phyloP scores from a whole-genome alignment of 345 rosid species.

The Gossypioides kirkii region DNA sequence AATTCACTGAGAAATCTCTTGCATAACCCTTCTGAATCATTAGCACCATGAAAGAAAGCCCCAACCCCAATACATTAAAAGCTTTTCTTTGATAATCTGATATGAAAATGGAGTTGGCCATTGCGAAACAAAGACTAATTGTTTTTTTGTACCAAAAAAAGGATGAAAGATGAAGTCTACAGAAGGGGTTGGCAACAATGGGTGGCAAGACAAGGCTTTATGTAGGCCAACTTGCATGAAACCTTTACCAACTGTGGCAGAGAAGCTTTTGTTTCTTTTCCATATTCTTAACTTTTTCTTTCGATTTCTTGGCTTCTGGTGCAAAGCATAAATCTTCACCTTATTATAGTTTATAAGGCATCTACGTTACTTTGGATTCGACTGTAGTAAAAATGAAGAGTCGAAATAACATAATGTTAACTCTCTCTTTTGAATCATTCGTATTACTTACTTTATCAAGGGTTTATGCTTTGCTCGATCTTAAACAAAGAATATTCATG shows the following conservation, averaged over 20 bases:
- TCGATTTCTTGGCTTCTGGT: not conserved
- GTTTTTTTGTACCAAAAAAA: too few species aligned
- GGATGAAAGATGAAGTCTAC: not conserved
- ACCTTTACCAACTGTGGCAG: not conserved
- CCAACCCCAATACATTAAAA: constrained; percentile 27
- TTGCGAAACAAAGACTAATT: not conserved
- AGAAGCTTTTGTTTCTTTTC: not conserved
- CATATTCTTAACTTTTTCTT: not conserved
- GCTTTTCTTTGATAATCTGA: constrained; percentile 16
- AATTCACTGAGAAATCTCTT: constrained; percentile 46
- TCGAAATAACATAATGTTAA: not conserved
- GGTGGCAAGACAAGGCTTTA: not conserved
- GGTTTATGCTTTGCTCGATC: not conserved
- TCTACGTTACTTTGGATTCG: too few species aligned
- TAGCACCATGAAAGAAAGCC: constrained; percentile 31
- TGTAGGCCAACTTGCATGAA: not conserved
- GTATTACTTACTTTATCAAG: not conserved
- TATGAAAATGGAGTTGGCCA: constrained; percentile 27
- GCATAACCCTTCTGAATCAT: constrained; percentile 37
- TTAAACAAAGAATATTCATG: not conserved
- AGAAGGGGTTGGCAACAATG: not conserved
- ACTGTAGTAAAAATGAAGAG: not conserved
- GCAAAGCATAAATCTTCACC: constrained; percentile 25
- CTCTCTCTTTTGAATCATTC: constrained; percentile 3
- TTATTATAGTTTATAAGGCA: too few species aligned